These are phyloP conservation scores for Rhizophora apiculata DNA, from an alignment of 345 rosid genomes.

Conservation along the genomic window DNA sequence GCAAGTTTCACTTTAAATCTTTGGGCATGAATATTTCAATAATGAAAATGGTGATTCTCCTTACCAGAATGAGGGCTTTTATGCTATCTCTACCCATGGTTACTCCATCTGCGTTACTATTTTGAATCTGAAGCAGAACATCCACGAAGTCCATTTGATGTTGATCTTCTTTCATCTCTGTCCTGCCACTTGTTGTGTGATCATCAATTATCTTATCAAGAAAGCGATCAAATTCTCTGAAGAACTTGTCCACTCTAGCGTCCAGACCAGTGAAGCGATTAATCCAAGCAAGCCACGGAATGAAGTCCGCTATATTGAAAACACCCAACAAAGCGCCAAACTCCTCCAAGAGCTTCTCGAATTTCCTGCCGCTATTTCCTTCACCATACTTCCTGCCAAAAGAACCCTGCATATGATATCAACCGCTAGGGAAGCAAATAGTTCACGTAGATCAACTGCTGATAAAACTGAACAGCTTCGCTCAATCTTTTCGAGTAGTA, in stretches of 20 bases:
- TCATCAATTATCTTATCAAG: neutral
- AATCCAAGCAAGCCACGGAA: slow-evolving; percentile 7
- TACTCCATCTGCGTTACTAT: neutral
- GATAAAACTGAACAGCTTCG: neutral
- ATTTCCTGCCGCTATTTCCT: slow-evolving; percentile 5
- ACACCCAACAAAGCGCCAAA: slow-evolving; percentile 13
- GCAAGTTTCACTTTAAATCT: no score
- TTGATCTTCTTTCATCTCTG: neutral
- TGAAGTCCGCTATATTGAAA: slow-evolving; percentile 8
- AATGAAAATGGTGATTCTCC: neutral
- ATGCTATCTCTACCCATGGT: neutral
- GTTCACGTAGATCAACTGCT: slow-evolving; percentile 13
- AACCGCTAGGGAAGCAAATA: slow-evolving; percentile 2
- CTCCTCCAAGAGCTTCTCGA: slow-evolving; percentile 8
- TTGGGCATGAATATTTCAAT: no score
- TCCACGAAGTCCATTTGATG: neutral
- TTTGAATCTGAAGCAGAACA: neutral
- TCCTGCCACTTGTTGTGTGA: neutral
- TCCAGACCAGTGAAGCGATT: slow-evolving; percentile 1
- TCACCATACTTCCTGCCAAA: slow-evolving; percentile 13
- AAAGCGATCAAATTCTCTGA: neutral
- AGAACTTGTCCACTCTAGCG: neutral
- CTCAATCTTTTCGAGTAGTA: slow-evolving; percentile 7
- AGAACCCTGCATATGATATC: slow-evolving; percentile 13
- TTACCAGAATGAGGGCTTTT: neutral